phyloP scores from a whole-genome alignment of 108 stramenopile species.

The Seminavis robusta region DNA sequence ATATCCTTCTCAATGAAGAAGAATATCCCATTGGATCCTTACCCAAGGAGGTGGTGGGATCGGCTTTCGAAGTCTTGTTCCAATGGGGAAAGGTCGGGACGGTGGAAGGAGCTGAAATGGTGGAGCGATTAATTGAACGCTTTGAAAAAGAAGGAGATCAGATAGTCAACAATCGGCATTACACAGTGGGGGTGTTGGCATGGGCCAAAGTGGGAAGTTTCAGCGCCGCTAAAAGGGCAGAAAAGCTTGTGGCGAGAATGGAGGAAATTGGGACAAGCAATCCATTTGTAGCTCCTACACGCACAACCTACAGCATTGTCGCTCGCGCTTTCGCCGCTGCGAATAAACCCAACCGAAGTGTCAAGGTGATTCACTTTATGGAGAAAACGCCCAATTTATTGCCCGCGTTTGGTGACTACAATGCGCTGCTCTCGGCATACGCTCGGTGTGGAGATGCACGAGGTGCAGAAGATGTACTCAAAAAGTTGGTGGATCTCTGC shows the following conservation, averaged over 20 bases:
- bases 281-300: constrained; percentile 22
- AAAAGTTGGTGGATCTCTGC: constrained; percentile 21
- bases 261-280: neutral
- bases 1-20: no score
- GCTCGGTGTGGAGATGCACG: constrained; percentile 22
- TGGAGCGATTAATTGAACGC: constrained; percentile 46
- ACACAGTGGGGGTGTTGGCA: constrained; percentile 60
- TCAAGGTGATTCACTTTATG: constrained; percentile 17
- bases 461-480: constrained; percentile 24
- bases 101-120: constrained; percentile 37
- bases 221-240: constrained; percentile 48
- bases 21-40: no score
- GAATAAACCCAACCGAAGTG: constrained; percentile 15
- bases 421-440: constrained; percentile 29
- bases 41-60: no score
- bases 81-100: constrained; percentile 14
- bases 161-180: constrained; percentile 50
- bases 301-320: constrained; percentile 42
- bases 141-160: constrained; percentile 49
- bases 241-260: constrained; percentile 34
- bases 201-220: constrained; percentile 63
- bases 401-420: constrained; percentile 21
- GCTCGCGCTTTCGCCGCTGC: constrained; percentile 43
- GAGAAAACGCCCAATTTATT: constrained; percentile 4
- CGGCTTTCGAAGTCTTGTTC: no score